Conservation (phyloP, 768 basidiomycete species). For the Russula lepida region DNA sequence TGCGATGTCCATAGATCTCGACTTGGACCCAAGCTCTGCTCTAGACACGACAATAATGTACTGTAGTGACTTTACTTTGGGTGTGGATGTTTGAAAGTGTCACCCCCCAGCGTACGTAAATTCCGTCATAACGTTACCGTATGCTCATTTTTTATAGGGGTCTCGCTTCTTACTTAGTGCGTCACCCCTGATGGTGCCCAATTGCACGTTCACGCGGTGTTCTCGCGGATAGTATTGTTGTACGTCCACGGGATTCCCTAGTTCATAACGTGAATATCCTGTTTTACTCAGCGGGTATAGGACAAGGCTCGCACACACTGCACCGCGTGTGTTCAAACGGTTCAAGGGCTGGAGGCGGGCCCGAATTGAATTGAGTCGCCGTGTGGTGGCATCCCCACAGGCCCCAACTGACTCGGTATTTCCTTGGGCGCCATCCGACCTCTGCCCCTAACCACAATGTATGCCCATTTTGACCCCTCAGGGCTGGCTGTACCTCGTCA, state of each 20-base stretch:
- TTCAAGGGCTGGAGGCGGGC: background rate
- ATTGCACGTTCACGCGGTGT: background rate
- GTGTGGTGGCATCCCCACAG: background rate
- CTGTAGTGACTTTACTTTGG: too few species aligned
- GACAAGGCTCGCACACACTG: background rate
- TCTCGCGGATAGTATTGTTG: background rate
- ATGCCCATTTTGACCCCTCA: background rate
- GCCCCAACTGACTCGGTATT: background rate
- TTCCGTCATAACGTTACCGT: background rate
- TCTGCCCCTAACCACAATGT: background rate
- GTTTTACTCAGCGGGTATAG: background rate
- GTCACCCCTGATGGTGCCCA: background rate
- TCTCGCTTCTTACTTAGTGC: background rate
- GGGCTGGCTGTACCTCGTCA: background rate
- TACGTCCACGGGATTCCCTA: background rate
- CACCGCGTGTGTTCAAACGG: too few species aligned
- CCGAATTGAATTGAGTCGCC: background rate
- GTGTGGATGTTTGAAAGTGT: too few species aligned
- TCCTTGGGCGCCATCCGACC: background rate
- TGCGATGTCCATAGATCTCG: background rate
- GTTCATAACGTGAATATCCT: background rate
- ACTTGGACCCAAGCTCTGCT: background rate
- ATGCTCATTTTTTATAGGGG: background rate
- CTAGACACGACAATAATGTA: too few species aligned
- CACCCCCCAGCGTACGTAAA: background rate